phyloP scores from a whole-genome alignment of 805 yeast species.

The Saccharomycopsis malanga region DNA sequence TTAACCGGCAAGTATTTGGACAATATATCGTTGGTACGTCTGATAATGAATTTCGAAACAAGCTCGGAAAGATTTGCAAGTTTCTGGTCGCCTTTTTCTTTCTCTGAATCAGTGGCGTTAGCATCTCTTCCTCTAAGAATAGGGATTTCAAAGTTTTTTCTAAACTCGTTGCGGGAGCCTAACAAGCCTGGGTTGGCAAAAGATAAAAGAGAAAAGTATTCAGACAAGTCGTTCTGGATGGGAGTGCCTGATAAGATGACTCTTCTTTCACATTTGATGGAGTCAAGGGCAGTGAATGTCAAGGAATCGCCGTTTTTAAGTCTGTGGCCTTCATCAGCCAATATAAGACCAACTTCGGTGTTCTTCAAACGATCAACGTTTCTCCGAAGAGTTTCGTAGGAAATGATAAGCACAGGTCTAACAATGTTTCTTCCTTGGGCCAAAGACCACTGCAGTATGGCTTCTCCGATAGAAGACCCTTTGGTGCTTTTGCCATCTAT shows the following conservation, averaged over 20 bases:
- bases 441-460: conserved; percentile 75
- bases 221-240: conserved; percentile 90
- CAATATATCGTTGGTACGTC: conserved; percentile 91
- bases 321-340: conserved; percentile 85
- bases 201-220: conserved; percentile 81
- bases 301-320: conserved; percentile 84
- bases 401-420: conserved; percentile 86
- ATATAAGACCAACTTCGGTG: conserved; percentile 75
- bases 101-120: conserved; percentile 74
- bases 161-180: conserved; percentile 77
- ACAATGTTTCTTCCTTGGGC: conserved; percentile 86
- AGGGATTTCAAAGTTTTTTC: conserved; percentile 74
- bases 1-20: conserved; percentile 93
- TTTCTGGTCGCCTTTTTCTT: conserved; percentile 59
- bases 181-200: conserved; percentile 93
- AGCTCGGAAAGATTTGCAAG: conserved; percentile 61
- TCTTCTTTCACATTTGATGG: conserved; percentile 79
- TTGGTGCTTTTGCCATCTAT: conserved; percentile 86
- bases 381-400: conserved; percentile 87
- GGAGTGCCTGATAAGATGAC: conserved; percentile 96
- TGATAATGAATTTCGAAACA: conserved; percentile 84
- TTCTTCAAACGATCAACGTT: conserved; percentile 69
- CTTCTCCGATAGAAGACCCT: conserved; percentile 56
- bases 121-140: conserved; percentile 88
- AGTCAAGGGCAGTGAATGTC: conserved; percentile 79